Evolutionary conservation across 257 asterid species (phyloP).

Genomic region (Jaltomata sinuosa): DNA sequence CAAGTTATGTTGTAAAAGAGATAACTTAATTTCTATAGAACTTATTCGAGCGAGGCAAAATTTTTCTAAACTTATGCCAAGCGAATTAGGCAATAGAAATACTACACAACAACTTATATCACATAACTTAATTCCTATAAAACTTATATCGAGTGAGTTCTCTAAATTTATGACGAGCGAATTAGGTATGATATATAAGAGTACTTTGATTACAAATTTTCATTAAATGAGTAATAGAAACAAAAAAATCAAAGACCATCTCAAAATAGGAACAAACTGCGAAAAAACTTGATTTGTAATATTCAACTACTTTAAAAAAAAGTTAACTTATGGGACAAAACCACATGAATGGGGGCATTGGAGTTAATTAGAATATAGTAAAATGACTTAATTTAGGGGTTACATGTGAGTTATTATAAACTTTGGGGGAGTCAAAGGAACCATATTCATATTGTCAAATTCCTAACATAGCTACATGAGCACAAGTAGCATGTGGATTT

Average conservation of each 20-base stretch:
- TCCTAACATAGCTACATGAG: not conserved
- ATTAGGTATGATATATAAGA: not conserved
- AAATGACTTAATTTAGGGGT: not conserved
- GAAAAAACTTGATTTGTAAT: not conserved
- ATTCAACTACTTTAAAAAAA: not conserved
- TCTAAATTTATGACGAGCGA: not conserved
- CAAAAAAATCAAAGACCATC: not conserved
- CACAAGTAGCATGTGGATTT: constrained; percentile 2
- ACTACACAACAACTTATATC: not conserved
- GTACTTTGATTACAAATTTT: not conserved
- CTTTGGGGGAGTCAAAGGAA: not conserved
- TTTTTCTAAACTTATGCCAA: not conserved
- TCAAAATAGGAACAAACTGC: not conserved
- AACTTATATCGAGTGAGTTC: not conserved
- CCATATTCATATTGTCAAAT: not conserved
- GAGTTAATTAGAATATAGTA: constrained; percentile 13
- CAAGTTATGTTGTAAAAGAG: not conserved
- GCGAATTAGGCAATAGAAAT: not conserved
- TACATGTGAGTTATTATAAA: not conserved
- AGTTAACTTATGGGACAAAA: not conserved
- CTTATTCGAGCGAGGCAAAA: too few relatives aligned
- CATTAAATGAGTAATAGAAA: not conserved
- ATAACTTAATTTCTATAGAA: not conserved
- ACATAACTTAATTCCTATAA: not conserved
- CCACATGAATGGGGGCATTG: not conserved